Percentiles rank a stretch among this genome's conserved stretches.
These are phyloP conservation scores for Metschnikowia arizonensis DNA, from an alignment of 805 yeast species.

Conservation along the genomic window DNA sequence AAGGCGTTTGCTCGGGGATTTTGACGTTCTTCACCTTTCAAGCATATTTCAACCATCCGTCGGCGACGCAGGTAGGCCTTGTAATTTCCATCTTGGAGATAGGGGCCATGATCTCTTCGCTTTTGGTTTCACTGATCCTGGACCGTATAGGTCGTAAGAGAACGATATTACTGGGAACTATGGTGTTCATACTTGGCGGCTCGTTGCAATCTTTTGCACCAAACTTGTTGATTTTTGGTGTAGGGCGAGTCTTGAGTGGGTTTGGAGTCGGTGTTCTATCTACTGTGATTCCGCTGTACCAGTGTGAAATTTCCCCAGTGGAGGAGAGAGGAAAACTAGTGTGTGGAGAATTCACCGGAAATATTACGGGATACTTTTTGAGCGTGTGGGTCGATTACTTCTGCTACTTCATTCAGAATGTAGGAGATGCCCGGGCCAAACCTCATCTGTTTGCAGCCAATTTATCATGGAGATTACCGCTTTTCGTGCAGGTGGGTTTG, in stretches of 20 bases:
- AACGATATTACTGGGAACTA: constrained; percentile 18
- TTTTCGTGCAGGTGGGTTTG: constrained; percentile 69
- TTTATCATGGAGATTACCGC: constrained; percentile 73
- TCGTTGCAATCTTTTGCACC: constrained; percentile 36
- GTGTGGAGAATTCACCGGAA: constrained; percentile 85
- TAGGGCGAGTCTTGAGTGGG: constrained; percentile 77
- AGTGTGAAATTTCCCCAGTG: constrained; percentile 83
- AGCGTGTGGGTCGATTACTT: constrained; percentile 86
- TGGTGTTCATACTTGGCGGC: constrained; percentile 18
- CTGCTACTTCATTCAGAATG: constrained; percentile 59
- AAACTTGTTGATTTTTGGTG: constrained; percentile 52
- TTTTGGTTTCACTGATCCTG: constrained; percentile 16
- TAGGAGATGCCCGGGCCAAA: constrained; percentile 38
- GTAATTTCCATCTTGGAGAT: constrained; percentile 20
- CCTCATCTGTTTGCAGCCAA: constrained; percentile 37
- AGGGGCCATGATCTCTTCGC: constrained; percentile 21
- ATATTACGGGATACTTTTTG: constrained; percentile 72
- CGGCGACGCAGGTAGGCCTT: constrained; percentile 17
- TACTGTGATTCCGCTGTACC: constrained; percentile 83
- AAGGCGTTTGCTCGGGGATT: constrained; percentile 89
- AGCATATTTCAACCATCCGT: constrained; percentile 22
- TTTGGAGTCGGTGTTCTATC: constrained; percentile 83
- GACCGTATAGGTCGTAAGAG: constrained; percentile 19
- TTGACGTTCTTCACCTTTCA: constrained; percentile 70
- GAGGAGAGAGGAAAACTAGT: constrained; percentile 82